phyloP scores from a whole-genome alignment of 176 grass and related monocot genomes.

The Aegilops speltoides region DNA sequence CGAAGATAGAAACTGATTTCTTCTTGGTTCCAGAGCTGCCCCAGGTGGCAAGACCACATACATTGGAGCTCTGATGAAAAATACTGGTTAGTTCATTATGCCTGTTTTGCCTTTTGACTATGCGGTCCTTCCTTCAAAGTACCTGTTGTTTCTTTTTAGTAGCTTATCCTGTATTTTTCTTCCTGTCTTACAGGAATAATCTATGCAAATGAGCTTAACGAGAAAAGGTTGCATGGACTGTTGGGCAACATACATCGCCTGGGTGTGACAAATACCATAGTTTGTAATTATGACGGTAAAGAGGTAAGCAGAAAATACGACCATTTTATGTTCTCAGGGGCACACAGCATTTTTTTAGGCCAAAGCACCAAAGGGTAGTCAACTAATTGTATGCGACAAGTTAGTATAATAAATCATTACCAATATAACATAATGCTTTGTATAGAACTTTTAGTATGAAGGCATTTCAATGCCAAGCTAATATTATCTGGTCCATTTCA shows the following conservation, averaged over 20 bases:
- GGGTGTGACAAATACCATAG: slow-evolving; percentile 90
- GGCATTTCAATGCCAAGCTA: not conserved
- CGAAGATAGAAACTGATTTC: slow-evolving; percentile 1
- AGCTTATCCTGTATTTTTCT: slow-evolving; percentile 4
- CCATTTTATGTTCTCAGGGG: not conserved
- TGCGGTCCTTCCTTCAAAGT: not conserved
- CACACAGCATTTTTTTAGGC: not conserved
- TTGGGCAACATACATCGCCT: slow-evolving; percentile 95
- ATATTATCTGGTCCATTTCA: not conserved
- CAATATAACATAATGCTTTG: not conserved
- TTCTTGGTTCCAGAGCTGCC: slow-evolving; percentile 67
- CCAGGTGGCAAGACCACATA: slow-evolving; percentile 99
- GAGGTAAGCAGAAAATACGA: slow-evolving; percentile 53
- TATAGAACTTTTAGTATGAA: not conserved
- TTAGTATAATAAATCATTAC: not conserved
- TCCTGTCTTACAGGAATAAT: slow-evolving; percentile 62
- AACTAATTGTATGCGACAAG: not conserved
- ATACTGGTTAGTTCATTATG: slow-evolving; percentile 60
- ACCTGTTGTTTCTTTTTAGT: not conserved
- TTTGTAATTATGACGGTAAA: slow-evolving; percentile 96
- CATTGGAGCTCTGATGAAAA: slow-evolving; percentile 97
- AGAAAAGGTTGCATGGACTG: slow-evolving; percentile 81
- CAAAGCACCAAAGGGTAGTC: slow-evolving; percentile 4
- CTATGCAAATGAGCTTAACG: slow-evolving; percentile 96
- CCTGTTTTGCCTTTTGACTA: slow-evolving; percentile 23